Base-by-base conservation (phyloP, 1,284 basidiomycete genomes). In the Lignosus rhinocerotis region DNA sequence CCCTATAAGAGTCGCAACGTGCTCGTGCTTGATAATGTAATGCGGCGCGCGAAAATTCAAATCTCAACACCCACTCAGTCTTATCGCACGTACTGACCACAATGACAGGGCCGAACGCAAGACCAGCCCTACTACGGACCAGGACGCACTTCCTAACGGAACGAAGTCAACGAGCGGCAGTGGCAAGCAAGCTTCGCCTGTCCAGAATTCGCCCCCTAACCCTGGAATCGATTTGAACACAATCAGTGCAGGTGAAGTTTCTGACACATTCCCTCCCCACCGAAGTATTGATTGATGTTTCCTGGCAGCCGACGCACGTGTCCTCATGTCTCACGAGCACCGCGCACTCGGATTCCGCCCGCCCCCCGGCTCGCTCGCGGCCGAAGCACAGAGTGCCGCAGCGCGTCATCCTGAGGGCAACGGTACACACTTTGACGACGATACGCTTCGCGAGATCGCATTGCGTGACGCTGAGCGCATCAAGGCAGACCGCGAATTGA, bases 321-420 rank as follows among this genome's bases (percentile, higher is more conserved):
- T 60, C 33, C 65, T 73, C n/a, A 68, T 72, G 68, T 73, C 72
- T 2, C 64, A 67, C 45, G 72, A 74, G 52, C 72, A 73, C 63
- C 69, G 69, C 34, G 73, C 72, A 2, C 67, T 75, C 1, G 71
- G 70, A 10, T 73, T 70, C 61, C 70, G 70, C 31, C 71, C 72
- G 4, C 72, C 72, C 0, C 58, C 66, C 0, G 69, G 46, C 33
- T 48, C n/a, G 45, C 51, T 42, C 47, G 50, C 55, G 4, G 69
- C 72, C 0, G 62, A 67, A 36, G 72, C 72, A 10, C 69, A 72
- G 59, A 61, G 66, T 30, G 70, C 66, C 5, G 66, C 69, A 6
- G 63, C 69, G 10, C 66, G 64, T 36, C 68, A 67, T 34, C 68
- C 66, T 3, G 59, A 64, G 6, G 60, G 59, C 39, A 56, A 62